Evolutionary conservation across 768 basidiomycete species (phyloP).

Genomic region (Suillus subalutaceus): DNA sequence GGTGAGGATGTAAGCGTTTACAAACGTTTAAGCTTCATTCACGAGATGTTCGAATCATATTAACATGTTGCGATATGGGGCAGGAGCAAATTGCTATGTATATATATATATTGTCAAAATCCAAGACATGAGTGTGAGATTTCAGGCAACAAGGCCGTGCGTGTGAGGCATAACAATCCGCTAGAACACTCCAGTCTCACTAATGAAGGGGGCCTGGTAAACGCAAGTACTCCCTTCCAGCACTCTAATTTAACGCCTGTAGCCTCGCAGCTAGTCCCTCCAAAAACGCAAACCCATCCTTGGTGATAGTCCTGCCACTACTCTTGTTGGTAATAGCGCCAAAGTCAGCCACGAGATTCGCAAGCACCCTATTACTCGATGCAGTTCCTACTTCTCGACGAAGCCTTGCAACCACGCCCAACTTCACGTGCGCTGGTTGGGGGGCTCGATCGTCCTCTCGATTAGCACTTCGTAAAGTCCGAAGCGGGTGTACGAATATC

Average conservation of each 20-base stretch:
- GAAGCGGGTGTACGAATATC: slow-evolving; percentile 54
- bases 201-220: not conserved
- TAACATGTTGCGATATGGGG: not conserved
- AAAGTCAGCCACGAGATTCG: slow-evolving; percentile 70
- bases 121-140: not conserved
- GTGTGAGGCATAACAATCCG: not conserved
- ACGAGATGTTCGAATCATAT: not conserved
- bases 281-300: slow-evolving; percentile 74
- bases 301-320: slow-evolving; percentile 72
- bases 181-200: not conserved
- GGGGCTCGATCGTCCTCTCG: slow-evolving; percentile 41
- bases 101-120: not conserved
- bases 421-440: slow-evolving; percentile 55
- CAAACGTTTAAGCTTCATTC: not conserved
- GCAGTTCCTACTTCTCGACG: slow-evolving; percentile 55
- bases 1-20: not conserved
- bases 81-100: not conserved
- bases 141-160: not conserved
- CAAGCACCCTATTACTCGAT: slow-evolving; percentile 57
- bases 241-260: slow-evolving; percentile 27
- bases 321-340: slow-evolving; percentile 68
- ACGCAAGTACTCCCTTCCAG: not conserved
- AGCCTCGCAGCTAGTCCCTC: slow-evolving; percentile 61
- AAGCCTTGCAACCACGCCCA: slow-evolving; percentile 61
- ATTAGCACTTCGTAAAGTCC: slow-evolving; percentile 45